Evolutionary conservation across 148 eudicot species (phyloP).

Genomic region (Dysphania ambrosioides): DNA sequence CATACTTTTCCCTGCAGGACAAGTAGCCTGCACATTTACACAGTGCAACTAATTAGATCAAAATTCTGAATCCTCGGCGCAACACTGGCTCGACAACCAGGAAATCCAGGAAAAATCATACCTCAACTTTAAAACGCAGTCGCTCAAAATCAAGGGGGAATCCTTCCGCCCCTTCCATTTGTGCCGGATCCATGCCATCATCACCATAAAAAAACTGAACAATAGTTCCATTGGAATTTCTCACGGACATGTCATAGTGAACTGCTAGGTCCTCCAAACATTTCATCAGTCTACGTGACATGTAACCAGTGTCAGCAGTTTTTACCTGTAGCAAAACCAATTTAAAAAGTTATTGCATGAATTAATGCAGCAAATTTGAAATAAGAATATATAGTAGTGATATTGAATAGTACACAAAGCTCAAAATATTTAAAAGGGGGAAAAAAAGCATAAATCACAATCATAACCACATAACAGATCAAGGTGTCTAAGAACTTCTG

Average conservation of each 20-base stretch:
- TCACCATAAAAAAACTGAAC: conserved; percentile 88
- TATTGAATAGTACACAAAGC: not conserved
- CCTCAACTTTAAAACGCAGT: conserved; percentile 77
- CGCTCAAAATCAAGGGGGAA: conserved; percentile 77
- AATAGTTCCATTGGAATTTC: conserved; percentile 77
- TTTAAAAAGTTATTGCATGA: not conserved
- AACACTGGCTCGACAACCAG: not conserved
- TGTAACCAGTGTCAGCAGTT: conserved; percentile 99
- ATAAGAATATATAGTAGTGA: not conserved
- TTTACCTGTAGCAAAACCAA: conserved; percentile 62
- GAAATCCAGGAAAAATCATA: conserved; percentile 13
- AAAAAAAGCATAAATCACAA: not conserved
- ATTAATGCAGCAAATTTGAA: not conserved
- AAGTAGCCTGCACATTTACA: conserved; percentile 73
- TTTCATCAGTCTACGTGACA: conserved; percentile 96
- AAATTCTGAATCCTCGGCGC: not conserved
- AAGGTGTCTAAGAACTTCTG: too few species aligned
- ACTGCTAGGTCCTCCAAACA: conserved; percentile 82
- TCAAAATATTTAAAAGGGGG: not conserved
- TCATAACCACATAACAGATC: not conserved
- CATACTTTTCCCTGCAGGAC: conserved; percentile 54
- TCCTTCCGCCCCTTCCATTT: conserved; percentile 92
- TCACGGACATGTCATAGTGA: conserved; percentile 82
- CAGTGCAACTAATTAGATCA: conserved; percentile 14
- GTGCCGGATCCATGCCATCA: conserved; percentile 96